Conservation (phyloP, 345 rosid genomes). For the Eucalyptus caleyi region DNA sequence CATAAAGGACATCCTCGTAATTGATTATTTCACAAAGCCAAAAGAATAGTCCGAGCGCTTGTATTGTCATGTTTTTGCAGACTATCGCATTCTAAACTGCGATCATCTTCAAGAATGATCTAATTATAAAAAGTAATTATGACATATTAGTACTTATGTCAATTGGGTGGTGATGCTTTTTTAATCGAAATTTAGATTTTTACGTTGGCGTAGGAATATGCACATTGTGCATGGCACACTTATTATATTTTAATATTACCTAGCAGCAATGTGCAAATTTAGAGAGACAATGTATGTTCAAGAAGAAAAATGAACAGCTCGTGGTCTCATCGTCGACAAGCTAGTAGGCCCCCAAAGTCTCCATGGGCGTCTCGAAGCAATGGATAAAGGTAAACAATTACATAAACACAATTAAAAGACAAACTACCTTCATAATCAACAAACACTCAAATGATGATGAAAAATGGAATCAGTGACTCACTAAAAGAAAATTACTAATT, state of each 20-base stretch:
- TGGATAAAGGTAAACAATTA: background rate
- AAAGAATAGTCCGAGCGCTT: background rate
- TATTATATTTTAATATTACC: too few species aligned
- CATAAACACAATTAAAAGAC: background rate
- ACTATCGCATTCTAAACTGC: background rate
- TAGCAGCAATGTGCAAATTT: background rate
- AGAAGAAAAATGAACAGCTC: conserved; percentile 20
- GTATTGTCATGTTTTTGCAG: background rate
- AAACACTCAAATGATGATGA: background rate
- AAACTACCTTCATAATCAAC: background rate
- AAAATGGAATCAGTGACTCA: background rate
- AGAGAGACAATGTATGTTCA: background rate
- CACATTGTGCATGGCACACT: too few species aligned
- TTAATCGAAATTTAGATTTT: too few species aligned
- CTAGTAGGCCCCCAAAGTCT: conserved; percentile 19
- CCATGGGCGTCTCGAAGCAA: background rate
- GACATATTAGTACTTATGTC: too few species aligned
- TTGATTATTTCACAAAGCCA: background rate
- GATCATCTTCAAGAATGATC: background rate
- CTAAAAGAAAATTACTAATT: too few species aligned
- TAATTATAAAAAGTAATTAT: too few species aligned
- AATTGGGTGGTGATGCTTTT: too few species aligned
- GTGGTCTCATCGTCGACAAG: conserved; percentile 17
- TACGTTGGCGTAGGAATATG: too few species aligned
- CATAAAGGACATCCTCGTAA: background rate